Conservation (phyloP, 1,139 yeast genomes). For the Blastobotrys petasosporus region DNA sequence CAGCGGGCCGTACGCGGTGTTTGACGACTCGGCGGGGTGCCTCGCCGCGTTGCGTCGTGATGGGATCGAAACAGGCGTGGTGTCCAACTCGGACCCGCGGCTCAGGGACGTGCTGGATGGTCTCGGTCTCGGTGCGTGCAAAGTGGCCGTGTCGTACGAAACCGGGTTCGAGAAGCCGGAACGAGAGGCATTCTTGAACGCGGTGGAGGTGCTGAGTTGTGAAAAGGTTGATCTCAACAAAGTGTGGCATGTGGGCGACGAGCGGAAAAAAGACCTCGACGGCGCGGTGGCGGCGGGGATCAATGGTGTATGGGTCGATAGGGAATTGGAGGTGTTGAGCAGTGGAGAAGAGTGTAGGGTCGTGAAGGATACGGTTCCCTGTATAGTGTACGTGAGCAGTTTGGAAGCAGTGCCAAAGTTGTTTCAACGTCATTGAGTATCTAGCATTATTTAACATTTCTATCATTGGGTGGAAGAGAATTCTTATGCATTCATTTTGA, state of each 20-base stretch:
- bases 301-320: slow-evolving; percentile 25
- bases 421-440: not conserved
- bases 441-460: not conserved
- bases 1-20: slow-evolving; percentile 21
- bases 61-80: slow-evolving; percentile 20
- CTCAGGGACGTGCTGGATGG: slow-evolving; percentile 18
- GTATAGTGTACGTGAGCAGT: not conserved
- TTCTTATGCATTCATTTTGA: not conserved
- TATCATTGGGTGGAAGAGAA: not conserved
- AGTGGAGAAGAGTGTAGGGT: not conserved
- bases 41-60: slow-evolving; percentile 13
- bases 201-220: slow-evolving; percentile 5
- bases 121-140: slow-evolving; percentile 11
- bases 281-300: slow-evolving; percentile 26
- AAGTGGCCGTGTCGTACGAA: slow-evolving; percentile 22
- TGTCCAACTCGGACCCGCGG: slow-evolving; percentile 28
- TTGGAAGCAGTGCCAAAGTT: not conserved
- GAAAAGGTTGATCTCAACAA: not conserved
- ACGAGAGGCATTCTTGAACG: slow-evolving; percentile 19
- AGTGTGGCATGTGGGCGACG: slow-evolving; percentile 30
- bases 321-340: slow-evolving; percentile 9
- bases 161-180: slow-evolving; percentile 26
- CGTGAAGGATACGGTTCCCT: not conserved
- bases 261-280: slow-evolving; percentile 21
- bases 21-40: slow-evolving; percentile 19